Base-by-base conservation (phyloP, 2,329 filamentous ascomycete genomes). In the Botrytis aclada region DNA sequence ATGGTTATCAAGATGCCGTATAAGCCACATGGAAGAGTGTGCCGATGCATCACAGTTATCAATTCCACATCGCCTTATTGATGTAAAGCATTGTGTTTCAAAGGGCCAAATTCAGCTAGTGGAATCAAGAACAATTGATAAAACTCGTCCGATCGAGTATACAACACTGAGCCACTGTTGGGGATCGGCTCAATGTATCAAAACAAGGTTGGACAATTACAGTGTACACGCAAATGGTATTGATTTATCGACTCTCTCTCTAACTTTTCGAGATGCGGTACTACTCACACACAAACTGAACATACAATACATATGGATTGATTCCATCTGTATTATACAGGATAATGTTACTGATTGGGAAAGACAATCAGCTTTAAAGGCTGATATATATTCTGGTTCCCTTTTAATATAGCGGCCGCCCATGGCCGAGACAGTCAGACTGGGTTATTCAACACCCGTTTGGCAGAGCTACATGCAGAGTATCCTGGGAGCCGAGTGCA, bases 261-360 rank as follows among this genome's bases (percentile, higher is more conserved):
- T 5, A 29, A 62, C 18, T 29, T 43, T 14, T 54, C 22, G 45
- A 25, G 56, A 71, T 47, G 69, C 29, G 20, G 47, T 71, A 20
- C 18, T 62, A 63, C 20, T 71, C 32, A 45, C 39, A 0, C 43
- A 56, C n/a, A 20, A 18, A 20, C 56, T 71, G n/a, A 58, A 37
- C 9, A 63, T 71, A n/a, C 9, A 25, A 32, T 62, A 71, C 34
- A 54, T 71, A 14, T 71, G 69, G 58, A 71, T 71, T 32, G 56
- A 71, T 63, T 39, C 58, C 4, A n/a, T 71, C 18, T 71, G 69
- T 47, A 63, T 63, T 39, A 47, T 71, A 34, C 69, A 71, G 32
- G 41, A 71, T 41, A n/a, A 63, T 63, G 8, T 39, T 63, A 12
- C 41, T 18, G 9, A 63, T 43, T 39, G 41, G 61, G 41, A 63